A percentile compares a stretch with the other conserved stretches of the same genome.
phyloP scores from a whole-genome alignment of 2,329 filamentous ascomycete species.

The Aspergillus bombycis region DNA sequence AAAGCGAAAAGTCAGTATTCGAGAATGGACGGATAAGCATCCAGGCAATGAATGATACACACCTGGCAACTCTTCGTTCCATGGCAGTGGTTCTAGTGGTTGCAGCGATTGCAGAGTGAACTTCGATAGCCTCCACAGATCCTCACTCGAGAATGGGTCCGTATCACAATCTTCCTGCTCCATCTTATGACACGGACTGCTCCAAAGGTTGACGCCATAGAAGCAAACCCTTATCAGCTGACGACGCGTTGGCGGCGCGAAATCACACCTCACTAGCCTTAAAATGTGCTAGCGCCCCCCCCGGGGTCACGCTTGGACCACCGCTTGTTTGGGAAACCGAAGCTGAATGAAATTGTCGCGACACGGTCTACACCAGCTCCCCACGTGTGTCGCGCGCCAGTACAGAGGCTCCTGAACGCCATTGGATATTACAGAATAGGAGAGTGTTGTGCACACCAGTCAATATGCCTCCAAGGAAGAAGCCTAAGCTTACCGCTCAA shows the following conservation, averaged over 20 bases:
- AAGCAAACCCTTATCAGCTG: conserved; percentile 15
- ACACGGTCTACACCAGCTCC: background rate
- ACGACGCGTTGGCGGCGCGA: conserved; percentile 28
- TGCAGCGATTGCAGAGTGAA: conserved; percentile 42
- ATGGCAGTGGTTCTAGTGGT: conserved; percentile 39
- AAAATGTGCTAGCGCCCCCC: conserved; percentile 16
- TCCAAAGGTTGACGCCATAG: background rate
- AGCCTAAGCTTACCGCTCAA: conserved; percentile 53
- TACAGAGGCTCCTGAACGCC: background rate
- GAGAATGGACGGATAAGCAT: background rate
- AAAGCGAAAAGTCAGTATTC: conserved; percentile 5
- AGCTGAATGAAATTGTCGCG: conserved; percentile 1
- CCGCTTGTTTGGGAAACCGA: conserved; percentile 31
- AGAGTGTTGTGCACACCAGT: background rate
- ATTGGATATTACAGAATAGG: background rate
- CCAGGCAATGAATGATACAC: conserved; percentile 16
- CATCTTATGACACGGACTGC: conserved; percentile 27
- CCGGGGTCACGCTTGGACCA: conserved; percentile 28
- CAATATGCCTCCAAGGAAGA: conserved; percentile 61
- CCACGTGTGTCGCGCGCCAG: background rate
- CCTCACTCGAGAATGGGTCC: conserved; percentile 41
- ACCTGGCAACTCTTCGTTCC: conserved; percentile 41
- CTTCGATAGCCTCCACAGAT: conserved; percentile 42
- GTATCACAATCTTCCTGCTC: conserved; percentile 25
- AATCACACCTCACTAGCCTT: conserved; percentile 23